Conservation (phyloP, 1,139 yeast genomes). For the Yamadazyma friedrichii region DNA sequence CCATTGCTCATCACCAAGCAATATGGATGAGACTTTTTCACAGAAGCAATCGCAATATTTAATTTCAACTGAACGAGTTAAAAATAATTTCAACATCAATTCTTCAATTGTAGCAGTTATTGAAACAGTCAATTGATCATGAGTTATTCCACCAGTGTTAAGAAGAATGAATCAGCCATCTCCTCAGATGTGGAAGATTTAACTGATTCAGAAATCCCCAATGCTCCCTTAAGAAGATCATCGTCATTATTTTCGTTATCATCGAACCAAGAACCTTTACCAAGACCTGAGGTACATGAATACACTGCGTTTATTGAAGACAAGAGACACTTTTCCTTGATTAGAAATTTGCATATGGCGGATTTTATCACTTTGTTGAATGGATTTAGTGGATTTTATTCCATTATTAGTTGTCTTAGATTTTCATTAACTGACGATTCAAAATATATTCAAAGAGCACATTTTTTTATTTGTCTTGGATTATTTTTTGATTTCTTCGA, state of each 20-base stretch:
- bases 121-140: not conserved
- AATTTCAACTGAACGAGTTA: too few species aligned
- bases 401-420: conserved; percentile 81
- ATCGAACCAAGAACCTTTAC: conserved; percentile 41
- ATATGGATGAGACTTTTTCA: too few species aligned
- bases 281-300: conserved; percentile 71
- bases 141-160: conserved; percentile 13
- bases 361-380: conserved; percentile 92
- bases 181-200: conserved; percentile 32
- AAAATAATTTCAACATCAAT: too few species aligned
- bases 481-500: conserved; percentile 94
- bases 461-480: conserved; percentile 83
- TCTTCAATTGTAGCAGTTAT: too few species aligned
- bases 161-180: conserved; percentile 35
- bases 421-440: conserved; percentile 66
- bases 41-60: too few species aligned
- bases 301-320: conserved; percentile 77
- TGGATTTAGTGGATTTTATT: conserved; percentile 87
- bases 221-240: conserved; percentile 39
- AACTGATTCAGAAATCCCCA: conserved; percentile 18
- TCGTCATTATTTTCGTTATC: conserved; percentile 42
- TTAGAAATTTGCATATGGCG: conserved; percentile 87
- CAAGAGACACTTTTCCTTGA: conserved; percentile 71
- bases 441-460: conserved; percentile 84
- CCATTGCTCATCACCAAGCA: too few species aligned